phyloP scores from a whole-genome alignment of 1,139 yeast species.

The Hansenula sp. region DNA sequence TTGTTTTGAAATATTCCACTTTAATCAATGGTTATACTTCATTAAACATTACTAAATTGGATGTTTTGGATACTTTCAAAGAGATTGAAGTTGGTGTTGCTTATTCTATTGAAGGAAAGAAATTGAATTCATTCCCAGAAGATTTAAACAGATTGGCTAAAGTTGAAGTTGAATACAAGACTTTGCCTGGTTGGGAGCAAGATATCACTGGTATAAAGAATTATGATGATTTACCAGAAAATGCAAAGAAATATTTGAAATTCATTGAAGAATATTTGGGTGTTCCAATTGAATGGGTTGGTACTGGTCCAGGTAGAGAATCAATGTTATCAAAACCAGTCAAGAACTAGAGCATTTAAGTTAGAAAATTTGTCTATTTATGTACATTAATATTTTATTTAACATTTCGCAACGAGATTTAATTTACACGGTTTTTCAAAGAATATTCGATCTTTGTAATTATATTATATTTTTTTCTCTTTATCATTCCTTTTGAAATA shows the following conservation, averaged over 20 bases:
- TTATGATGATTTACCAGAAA: constrained; percentile 79
- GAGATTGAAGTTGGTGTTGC: constrained; percentile 85
- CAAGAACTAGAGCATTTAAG: not conserved
- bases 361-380: not conserved
- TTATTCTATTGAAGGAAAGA: constrained; percentile 75
- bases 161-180: constrained; percentile 86
- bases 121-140: constrained; percentile 82
- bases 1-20: constrained; percentile 87
- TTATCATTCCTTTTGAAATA: constrained; percentile 25
- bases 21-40: constrained; percentile 92
- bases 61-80: constrained; percentile 85
- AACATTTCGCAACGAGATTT: not conserved
- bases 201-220: constrained; percentile 71
- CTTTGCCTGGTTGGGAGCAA: constrained; percentile 91
- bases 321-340: constrained; percentile 51
- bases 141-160: constrained; percentile 77
- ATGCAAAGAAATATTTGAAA: constrained; percentile 78
- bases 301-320: constrained; percentile 97
- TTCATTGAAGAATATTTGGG: constrained; percentile 80
- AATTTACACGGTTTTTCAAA: not conserved
- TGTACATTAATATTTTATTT: constrained; percentile 1
- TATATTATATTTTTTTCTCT: too few relatives aligned
- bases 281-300: constrained; percentile 94
- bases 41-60: constrained; percentile 91
- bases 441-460: not conserved